phyloP scores from a whole-genome alignment of 768 basidiomycete species.

The Daedalea quercina region DNA sequence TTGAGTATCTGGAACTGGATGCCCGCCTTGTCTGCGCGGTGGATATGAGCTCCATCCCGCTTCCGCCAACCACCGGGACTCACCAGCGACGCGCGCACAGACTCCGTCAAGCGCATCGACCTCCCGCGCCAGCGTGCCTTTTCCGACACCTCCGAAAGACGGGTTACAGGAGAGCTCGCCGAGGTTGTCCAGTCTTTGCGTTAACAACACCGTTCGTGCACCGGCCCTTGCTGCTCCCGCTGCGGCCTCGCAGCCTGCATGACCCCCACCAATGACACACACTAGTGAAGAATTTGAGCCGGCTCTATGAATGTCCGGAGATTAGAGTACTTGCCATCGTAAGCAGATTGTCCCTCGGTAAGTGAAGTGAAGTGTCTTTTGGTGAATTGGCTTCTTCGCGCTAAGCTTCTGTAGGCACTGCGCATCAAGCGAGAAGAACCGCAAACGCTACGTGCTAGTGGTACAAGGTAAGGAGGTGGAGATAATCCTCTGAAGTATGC shows the following conservation, averaged over 20 bases:
- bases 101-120: constrained; percentile 87
- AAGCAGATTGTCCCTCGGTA: background rate
- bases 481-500: no score
- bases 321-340: constrained; percentile 15
- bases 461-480: no score
- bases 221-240: constrained; percentile 80
- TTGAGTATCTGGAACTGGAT: constrained; percentile 88
- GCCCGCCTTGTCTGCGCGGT: constrained; percentile 66
- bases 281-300: constrained; percentile 32
- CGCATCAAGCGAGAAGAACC: no score
- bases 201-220: constrained; percentile 73
- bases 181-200: constrained; percentile 74
- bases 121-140: constrained; percentile 87
- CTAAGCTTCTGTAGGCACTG: background rate
- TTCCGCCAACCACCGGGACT: background rate
- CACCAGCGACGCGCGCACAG: constrained; percentile 75
- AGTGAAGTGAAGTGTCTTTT: background rate
- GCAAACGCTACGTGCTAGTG: no score
- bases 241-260: constrained; percentile 91
- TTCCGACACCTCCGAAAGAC: constrained; percentile 87
- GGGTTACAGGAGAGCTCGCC: constrained; percentile 90
- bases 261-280: constrained; percentile 86
- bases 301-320: background rate
- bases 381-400: background rate
- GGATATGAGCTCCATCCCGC: no score